Evolutionary conservation across 768 basidiomycete species (phyloP), one percentile per base, ranked within the genome.

Genomic region (Lentinus tigrinus): DNA sequence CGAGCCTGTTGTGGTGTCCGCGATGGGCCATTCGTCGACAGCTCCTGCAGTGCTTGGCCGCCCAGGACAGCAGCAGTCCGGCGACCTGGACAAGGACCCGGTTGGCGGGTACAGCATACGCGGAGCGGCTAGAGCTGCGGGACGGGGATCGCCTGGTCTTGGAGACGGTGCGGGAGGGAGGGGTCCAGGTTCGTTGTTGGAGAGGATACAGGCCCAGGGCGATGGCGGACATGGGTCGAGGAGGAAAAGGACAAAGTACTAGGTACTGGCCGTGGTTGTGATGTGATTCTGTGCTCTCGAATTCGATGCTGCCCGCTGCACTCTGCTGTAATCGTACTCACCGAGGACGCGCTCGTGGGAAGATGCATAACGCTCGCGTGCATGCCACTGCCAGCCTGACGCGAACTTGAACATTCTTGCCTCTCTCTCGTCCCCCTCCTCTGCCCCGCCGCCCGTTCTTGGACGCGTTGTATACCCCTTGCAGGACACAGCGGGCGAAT

Each of bases 71-170:
- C 38, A n/a, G 60, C 62, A 28, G 46, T 57, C 68, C 40, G 60
- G 65, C 40, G 70, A 72, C 46, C 65, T 65, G 52, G 71, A 75
- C 64, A 70, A 67, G 57, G 64, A 64, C 61, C 75, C 77, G 11
- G 66, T 68, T 40, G 74, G 72, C n/a, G 82, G 80, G 39, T 78
- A 70, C 60, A 82, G 79, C 61, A 84, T 84, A 62, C 82, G 78
- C 63, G 83, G 83, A 50, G 83, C 83, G 24, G 83, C 82, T 44
- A 75, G 48, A 42, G 63, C 56, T 4, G 57, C 53, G 3, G 52
- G 31, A 17, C 59, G 54, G 4, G 19, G 40, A 0, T 34, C 63
- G 6, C 54, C 64, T 11, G 52, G 42, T 5, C 31, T 5, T 3
- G 51, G 24, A 28, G 55, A 61, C 2, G 19, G 34, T 21, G 16